Evolutionary conservation across 169 alveolate genomes (phyloP), one percentile per base, ranked within the genome.

Genomic region (Fabrea salina): DNA sequence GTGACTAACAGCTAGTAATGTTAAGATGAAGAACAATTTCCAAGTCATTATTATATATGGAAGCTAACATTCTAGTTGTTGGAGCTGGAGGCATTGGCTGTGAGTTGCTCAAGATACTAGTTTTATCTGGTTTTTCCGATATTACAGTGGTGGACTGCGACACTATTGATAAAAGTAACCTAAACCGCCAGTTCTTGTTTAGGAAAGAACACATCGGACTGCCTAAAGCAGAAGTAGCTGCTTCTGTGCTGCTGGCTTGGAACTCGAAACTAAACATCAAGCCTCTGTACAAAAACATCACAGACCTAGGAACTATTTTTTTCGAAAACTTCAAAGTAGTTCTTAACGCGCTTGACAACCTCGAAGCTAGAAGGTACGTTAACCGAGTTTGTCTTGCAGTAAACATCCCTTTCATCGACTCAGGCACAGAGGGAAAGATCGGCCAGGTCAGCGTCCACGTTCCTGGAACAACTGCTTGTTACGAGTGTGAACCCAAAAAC

Each of bases 71-170:
- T 37, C 84, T 94, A 47, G 96, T 94, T n/a, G 96, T 96, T n/a
- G 99, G 99, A 16, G 99, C 98, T 7, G 99, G 99, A 3, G 99
- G 99, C 6, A 90, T 98, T 61, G 99, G 99, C 41, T 97, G 99
- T 79, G 99, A 98, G 84, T 88, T 98, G 33, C 86, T 98, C 79
- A 98, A 98, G 87, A 91, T 92, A 70, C 91, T 98, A 58, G 97
- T 97, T 2, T 87, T 97, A 41, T 85, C 95, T 78, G 99, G 99
- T 13, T 91, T 96, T 53, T 84, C 89, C 43, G 86, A 96, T 54
- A 91, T 98, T 77, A 94, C 93, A 79, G 97, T 98, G 22, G 93
- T 98, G 39, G 99, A 98, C 85, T 79, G 97, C 83, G 99, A 98
- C 84, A 92, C 97, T 8, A 95, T 98, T 13, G 99, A 97, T 83